phyloP scores from a whole-genome alignment of 2,329 filamentous ascomycete genomes.

The Fusarium fracticaudum region DNA sequence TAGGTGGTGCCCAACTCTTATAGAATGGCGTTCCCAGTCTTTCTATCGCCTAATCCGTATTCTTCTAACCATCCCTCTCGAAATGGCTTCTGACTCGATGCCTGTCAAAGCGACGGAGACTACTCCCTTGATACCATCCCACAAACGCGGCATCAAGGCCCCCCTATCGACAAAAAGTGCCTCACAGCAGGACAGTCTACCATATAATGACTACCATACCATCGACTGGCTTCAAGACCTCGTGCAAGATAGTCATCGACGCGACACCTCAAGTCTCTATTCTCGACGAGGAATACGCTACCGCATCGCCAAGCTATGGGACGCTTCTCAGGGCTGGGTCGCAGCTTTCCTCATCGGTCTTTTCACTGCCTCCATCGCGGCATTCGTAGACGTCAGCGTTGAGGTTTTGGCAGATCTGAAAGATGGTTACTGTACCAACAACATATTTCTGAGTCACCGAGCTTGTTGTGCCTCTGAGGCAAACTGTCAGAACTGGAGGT shows the following conservation, averaged over 20 bases:
- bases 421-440: conserved; percentile 21
- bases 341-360: conserved; percentile 23
- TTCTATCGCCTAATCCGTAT: too few species aligned
- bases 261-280: neutral
- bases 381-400: conserved; percentile 24
- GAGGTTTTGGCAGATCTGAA: conserved; percentile 27
- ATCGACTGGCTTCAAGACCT: conserved; percentile 71
- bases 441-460: neutral
- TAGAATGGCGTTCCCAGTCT: too few species aligned
- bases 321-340: conserved; percentile 17
- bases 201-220: conserved; percentile 69
- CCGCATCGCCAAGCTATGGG: neutral
- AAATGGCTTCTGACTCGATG: neutral
- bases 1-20: too few species aligned
- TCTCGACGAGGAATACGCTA: neutral
- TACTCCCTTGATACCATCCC: neutral
- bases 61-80: too few species aligned
- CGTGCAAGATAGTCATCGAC: conserved; percentile 43
- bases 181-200: neutral
- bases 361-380: conserved; percentile 10
- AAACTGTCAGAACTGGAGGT: neutral
- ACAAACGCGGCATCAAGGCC: fast-evolving
- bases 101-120: neutral
- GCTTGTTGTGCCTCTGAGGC: neutral
- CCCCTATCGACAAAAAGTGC: fast-evolving